Evolutionary conservation across 2,329 filamentous ascomycete species (phyloP).

Genomic region (Cladosporium cucumerinum): DNA sequence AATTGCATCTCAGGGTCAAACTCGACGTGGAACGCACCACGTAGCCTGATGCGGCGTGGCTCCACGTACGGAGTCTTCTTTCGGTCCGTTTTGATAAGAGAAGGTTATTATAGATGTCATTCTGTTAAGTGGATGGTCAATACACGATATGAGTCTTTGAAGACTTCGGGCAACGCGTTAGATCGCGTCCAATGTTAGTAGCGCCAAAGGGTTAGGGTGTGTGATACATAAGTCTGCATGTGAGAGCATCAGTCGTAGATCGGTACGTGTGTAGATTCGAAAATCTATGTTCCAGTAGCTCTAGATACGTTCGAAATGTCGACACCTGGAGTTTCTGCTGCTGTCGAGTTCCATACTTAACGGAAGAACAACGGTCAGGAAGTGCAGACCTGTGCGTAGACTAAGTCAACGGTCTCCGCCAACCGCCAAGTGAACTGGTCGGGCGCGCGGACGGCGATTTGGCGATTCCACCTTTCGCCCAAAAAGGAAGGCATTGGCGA

Average conservation of each 20-base stretch:
- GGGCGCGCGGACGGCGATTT: not conserved
- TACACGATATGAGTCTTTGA: not conserved
- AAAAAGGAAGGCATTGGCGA: conserved; percentile 13
- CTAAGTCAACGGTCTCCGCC: not conserved
- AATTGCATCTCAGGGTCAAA: not conserved
- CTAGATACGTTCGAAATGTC: not conserved
- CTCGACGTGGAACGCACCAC: not conserved
- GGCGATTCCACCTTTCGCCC: not conserved
- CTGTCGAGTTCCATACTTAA: too few relatives aligned
- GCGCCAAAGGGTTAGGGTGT: not conserved
- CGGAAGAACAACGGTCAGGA: not conserved
- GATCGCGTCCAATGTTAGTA: not conserved
- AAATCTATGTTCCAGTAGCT: not conserved
- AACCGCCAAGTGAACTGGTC: not conserved
- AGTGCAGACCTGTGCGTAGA: not conserved
- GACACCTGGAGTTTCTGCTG: not conserved
- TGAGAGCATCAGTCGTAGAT: not conserved
- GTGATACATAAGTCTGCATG: not conserved
- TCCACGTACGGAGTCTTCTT: not conserved
- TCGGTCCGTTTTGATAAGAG: not conserved
- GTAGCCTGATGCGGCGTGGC: not conserved
- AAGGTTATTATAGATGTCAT: not conserved
- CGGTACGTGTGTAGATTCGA: not conserved
- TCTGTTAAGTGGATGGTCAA: not conserved
- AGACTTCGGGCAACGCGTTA: not conserved